Base-by-base conservation (phyloP, 352 stramenopile genomes). In the Phytopythium oedochilum region DNA sequence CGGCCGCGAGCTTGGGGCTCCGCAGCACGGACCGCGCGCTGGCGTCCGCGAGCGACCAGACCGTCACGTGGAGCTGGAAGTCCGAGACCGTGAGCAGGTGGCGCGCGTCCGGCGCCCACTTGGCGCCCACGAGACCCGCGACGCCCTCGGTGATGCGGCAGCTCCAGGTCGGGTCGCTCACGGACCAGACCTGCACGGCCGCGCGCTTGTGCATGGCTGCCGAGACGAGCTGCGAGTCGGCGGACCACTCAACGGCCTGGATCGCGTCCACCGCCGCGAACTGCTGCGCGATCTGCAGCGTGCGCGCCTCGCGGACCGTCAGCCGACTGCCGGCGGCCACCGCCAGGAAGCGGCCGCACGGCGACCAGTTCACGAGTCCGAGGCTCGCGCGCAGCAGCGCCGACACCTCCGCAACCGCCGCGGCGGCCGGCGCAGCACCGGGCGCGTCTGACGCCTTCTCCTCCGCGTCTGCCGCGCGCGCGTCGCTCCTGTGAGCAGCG, bases 11-110 rank as follows among this genome's bases (percentile, higher is more conserved):
- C 53, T 94, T 94, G 10, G 84, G 84, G 45, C 69, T 72, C 6
- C 78, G 70, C 51, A 92, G 87, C 40, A 73, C 71, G 26, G 69
- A 86, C 25, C 83, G 76, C 22, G 74, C 73, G 7, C 65, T 64
- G 23, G 70, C 59, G 50, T 90, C 74, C n/a, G 70, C 40, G 5
- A 94, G 66, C 20, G 79, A 91, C 84, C 84, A 94, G 29, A 94
- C 79, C 3, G 78, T 92, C 25, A 78, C 82, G 47, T 92, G 83
- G 23, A 94, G 62, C 57, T 89, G 82, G 47, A 94, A 94, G 62
- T 94, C 84, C n/a, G 83, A 86, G 14, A 94, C 76, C 0, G 82
- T 92, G 51, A 94, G 63, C 6, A 91, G 51, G 43, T 94, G 83
- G 17, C 78, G 74, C 44, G 78, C 64, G 34, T 88, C 81, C 0